Conservation (phyloP, 345 rosid species). For the Syzygium aromaticum region DNA sequence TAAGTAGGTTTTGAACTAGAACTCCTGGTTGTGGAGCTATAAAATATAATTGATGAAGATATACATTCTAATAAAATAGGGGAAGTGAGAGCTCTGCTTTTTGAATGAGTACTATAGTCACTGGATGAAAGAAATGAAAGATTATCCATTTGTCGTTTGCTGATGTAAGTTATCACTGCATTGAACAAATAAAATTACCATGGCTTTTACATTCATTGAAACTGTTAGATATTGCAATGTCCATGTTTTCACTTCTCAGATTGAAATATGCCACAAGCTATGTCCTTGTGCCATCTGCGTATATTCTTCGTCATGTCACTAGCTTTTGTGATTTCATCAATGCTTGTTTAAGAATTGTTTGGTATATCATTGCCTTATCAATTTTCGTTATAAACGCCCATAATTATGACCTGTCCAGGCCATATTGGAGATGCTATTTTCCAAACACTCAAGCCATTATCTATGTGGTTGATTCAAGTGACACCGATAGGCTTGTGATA, state of each 20-base stretch:
- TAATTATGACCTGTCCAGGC: slow-evolving; percentile 27
- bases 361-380: not conserved
- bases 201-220: not conserved
- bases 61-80: not conserved
- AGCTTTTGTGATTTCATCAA: not conserved
- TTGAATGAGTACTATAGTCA: not conserved
- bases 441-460: slow-evolving; percentile 78
- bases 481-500: slow-evolving; percentile 54
- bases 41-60: not conserved
- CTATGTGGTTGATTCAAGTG: slow-evolving; percentile 78
- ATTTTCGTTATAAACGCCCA: not conserved
- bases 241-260: not conserved
- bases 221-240: not conserved
- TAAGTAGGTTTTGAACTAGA: not conserved
- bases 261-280: not conserved
- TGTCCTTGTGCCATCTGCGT: not conserved
- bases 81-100: not conserved
- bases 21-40: not conserved
- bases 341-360: not conserved
- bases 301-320: not conserved
- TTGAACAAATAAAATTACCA: not conserved
- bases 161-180: not conserved
- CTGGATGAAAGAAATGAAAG: not conserved
- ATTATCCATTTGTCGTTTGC: not conserved
- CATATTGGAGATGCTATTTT: slow-evolving; percentile 84